These are phyloP conservation scores for Colletotrichum zoysiae DNA, from an alignment of 2,329 filamentous ascomycete genomes.

Conservation along the genomic window DNA sequence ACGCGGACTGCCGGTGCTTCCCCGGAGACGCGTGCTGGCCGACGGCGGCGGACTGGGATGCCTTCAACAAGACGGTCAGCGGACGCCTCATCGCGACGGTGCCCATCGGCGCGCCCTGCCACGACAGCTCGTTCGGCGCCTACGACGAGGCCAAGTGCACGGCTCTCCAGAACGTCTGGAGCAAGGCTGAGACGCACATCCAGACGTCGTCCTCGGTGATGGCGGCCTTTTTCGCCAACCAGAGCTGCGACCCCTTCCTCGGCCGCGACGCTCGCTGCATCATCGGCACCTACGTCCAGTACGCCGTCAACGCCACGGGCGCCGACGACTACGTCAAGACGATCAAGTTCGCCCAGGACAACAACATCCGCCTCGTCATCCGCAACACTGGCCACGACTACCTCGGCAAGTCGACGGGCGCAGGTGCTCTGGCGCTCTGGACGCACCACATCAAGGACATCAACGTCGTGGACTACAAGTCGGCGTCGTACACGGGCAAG, in stretches of 20 bases:
- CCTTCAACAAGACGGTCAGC: slow-evolving; percentile 63
- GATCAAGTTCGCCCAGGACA: slow-evolving; percentile 51
- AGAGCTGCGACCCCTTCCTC: slow-evolving; percentile 56
- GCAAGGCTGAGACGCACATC: slow-evolving; percentile 57
- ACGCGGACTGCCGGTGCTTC: slow-evolving; percentile 58
- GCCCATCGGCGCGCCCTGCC: slow-evolving; percentile 64
- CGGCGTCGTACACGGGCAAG: slow-evolving; percentile 57
- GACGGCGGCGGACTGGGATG: slow-evolving; percentile 55
- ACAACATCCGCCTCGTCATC: slow-evolving; percentile 58
- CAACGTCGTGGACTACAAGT: slow-evolving; percentile 44
- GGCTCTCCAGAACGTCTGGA: slow-evolving; percentile 58
- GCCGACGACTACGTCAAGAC: slow-evolving; percentile 36
- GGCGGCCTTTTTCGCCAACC: slow-evolving; percentile 55
- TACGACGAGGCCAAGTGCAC: slow-evolving; percentile 62
- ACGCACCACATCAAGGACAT: slow-evolving; percentile 58
- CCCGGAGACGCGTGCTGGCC: slow-evolving; percentile 68
- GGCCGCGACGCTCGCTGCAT: slow-evolving; percentile 25
- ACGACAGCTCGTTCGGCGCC: slow-evolving; percentile 61
- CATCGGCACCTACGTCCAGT: slow-evolving; percentile 37
- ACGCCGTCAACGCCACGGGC: slow-evolving; percentile 37
- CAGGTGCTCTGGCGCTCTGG: slow-evolving; percentile 54
- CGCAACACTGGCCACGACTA: slow-evolving; percentile 52
- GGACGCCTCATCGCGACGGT: slow-evolving; percentile 64
- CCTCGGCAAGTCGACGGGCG: slow-evolving; percentile 54
- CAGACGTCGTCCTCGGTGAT: slow-evolving; percentile 55